phyloP scores from a whole-genome alignment of 1,284 basidiomycete species.

The Cryptococcus sp. region DNA sequence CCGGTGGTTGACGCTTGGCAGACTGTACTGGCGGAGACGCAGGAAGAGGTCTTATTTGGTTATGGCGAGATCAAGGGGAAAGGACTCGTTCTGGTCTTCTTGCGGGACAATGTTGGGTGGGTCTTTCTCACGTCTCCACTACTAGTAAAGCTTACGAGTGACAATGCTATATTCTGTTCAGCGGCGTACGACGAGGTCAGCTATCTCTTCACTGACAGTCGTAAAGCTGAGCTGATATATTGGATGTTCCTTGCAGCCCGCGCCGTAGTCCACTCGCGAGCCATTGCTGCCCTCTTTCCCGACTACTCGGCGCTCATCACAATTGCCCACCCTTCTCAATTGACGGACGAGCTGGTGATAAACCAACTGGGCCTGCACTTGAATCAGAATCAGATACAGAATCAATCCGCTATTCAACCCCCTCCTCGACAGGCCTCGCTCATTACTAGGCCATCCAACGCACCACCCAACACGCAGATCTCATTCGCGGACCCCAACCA shows the following conservation, averaged over 20 bases:
- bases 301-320: constrained; percentile 46
- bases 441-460: too few relatives aligned
- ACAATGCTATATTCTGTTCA: background rate
- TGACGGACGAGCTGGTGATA: constrained; percentile 36
- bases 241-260: constrained; percentile 25
- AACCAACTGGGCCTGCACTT: constrained; percentile 31
- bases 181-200: constrained; percentile 28
- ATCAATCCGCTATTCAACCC: too few relatives aligned
- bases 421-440: too few relatives aligned
- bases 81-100: constrained; percentile 28
- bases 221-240: background rate
- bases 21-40: constrained; percentile 10
- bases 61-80: constrained; percentile 32
- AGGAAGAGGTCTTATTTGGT: constrained; percentile 28
- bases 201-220: constrained; percentile 1
- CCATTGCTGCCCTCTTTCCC: constrained; percentile 42
- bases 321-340: constrained; percentile 29
- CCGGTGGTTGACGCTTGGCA: constrained; percentile 28
- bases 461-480: too few relatives aligned
- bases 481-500: too few relatives aligned
- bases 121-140: constrained; percentile 8
- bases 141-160: constrained; percentile 3
- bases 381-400: background rate
- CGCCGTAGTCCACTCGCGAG: constrained; percentile 45
- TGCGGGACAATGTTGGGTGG: constrained; percentile 37